Evolutionary conservation across 345 rosid species (phyloP).

Genomic region (Gossypium raimondii): DNA sequence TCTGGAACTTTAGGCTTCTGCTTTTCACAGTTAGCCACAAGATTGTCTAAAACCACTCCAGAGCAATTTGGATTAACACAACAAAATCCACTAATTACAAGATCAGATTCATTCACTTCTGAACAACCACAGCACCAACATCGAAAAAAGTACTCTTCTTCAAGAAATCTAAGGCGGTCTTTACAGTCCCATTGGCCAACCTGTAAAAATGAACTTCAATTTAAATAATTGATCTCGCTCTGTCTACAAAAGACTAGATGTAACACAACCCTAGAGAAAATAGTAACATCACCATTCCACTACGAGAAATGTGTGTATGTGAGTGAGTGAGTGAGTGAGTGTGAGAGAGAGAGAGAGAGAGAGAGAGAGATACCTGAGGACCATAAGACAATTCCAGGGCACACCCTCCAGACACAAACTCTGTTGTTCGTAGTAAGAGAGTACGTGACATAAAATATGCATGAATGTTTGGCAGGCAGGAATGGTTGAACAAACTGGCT

Average conservation of each 20-base stretch:
- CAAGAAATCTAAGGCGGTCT: constrained; percentile 65
- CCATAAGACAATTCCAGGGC: constrained; percentile 87
- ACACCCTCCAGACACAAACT: constrained; percentile 48
- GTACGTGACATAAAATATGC: constrained; percentile 80
- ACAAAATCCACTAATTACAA: constrained; percentile 58
- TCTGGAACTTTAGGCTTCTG: constrained; percentile 34
- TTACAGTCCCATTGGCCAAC: constrained; percentile 69
- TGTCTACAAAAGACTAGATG: neutral
- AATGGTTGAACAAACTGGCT: constrained; percentile 87
- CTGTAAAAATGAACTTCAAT: constrained; percentile 33
- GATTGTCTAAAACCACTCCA: constrained; percentile 60
- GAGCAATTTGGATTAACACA: constrained; percentile 51
- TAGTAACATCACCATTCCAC: constrained; percentile 4
- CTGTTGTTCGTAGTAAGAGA: constrained; percentile 57
- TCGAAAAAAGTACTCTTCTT: constrained; percentile 64
- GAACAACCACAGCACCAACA: constrained; percentile 75
- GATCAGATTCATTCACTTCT: constrained; percentile 54
- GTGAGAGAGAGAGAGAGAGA: constrained; percentile 1
- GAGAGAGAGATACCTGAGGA: constrained; percentile 51
- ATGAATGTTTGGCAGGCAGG: constrained; percentile 83
- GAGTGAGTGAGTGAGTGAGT: too few species aligned
- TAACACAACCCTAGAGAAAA: constrained; percentile 5
- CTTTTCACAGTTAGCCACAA: constrained; percentile 29
- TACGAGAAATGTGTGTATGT: neutral
- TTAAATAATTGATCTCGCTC: neutral